Base-by-base conservation (phyloP, 2,329 filamentous ascomycete genomes). In the Helminthosporium solani region DNA sequence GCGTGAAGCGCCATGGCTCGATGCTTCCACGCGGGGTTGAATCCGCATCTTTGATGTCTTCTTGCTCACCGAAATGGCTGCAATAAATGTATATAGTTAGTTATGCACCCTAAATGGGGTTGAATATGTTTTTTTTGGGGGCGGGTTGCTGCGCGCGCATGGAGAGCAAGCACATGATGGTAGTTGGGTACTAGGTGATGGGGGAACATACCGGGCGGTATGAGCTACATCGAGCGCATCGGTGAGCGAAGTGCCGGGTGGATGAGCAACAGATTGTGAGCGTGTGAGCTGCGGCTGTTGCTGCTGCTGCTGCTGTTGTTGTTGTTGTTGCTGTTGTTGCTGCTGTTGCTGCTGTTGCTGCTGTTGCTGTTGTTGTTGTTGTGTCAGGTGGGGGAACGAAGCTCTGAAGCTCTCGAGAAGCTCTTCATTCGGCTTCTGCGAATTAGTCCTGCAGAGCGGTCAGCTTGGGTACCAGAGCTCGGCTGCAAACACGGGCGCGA, bases 1-100 rank as follows among this genome's bases (percentile, higher is more conserved):
- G 90, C 2, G 91, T 95, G 63, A 96, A 90, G 56, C 87, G 82
- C 85, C 91, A 94, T 58, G 81, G 84, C 58, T 96, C 90, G 61
- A 87, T 84, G 33, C 86, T 81, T 15, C 85, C 87, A 66, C 87
- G 83, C 4, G 90, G 89, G 3, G 89, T 95, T 16, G 88, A 86
- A 63, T 96, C 90, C 62, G 87, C 82, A 70, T 94, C 87, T 67
- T 88, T 89, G 53, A 82, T 71, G 46, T 77, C 74, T 30, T 78
- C 72, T 34, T 72, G 67, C 39, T 76, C 74, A 51, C 70, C 70
- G 56, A 70, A 73, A 36, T 72, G 67, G 54, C 75, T 79, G 60
- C 25, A 52, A 35, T 49, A 44, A 3, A 14, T 14, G 23, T 21
- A n/a, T 7, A 33, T 33, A 20, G 35, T 30, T 16, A 27, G 19